Percentiles rank a stretch among this genome's conserved stretches.
phyloP scores from a whole-genome alignment of 2,329 filamentous ascomycete species.

The Fusarium coicis region DNA sequence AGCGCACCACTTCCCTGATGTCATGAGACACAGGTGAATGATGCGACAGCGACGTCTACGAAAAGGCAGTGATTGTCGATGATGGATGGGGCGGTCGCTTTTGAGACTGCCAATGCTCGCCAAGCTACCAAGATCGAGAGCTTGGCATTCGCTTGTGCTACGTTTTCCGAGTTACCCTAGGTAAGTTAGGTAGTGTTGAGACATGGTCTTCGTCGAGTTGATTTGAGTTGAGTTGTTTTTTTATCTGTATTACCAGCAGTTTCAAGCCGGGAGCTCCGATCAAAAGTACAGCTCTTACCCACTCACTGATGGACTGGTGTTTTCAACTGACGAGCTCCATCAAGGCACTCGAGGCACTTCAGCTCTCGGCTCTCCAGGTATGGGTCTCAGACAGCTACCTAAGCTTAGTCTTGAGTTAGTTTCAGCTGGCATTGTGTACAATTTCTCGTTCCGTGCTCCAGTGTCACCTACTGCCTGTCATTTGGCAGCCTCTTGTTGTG shows the following conservation, averaged over 20 bases:
- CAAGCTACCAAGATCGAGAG: conserved; percentile 7
- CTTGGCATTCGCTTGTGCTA: conserved; percentile 3
- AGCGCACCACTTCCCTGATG: conserved; percentile 29
- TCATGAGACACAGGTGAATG: conserved; percentile 28
- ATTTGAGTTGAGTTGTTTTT: not conserved
- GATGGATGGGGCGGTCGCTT: conserved; percentile 13
- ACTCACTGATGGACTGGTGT: not conserved
- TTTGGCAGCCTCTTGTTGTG: not conserved
- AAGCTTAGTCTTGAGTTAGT: not conserved
- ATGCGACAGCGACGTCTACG: conserved; percentile 24
- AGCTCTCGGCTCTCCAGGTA: conserved; percentile 5
- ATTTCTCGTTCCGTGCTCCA: not conserved
- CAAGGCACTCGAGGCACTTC: not conserved
- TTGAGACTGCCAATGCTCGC: conserved; percentile 14
- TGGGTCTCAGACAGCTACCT: conserved; percentile 1
- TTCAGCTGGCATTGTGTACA: conserved; percentile 21
- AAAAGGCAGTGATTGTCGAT: conserved; percentile 27
- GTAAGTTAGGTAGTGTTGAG: not conserved
- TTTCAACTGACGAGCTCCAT: not conserved
- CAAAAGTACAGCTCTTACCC: not conserved
- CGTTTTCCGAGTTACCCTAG: not conserved
- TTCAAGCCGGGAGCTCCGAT: not conserved
- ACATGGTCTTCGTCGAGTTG: conserved; percentile 4
- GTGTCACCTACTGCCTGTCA: not conserved
- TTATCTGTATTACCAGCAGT: not conserved